Conservation (phyloP, 2,329 filamentous ascomycete genomes). For the Apiospora malaysiana region DNA sequence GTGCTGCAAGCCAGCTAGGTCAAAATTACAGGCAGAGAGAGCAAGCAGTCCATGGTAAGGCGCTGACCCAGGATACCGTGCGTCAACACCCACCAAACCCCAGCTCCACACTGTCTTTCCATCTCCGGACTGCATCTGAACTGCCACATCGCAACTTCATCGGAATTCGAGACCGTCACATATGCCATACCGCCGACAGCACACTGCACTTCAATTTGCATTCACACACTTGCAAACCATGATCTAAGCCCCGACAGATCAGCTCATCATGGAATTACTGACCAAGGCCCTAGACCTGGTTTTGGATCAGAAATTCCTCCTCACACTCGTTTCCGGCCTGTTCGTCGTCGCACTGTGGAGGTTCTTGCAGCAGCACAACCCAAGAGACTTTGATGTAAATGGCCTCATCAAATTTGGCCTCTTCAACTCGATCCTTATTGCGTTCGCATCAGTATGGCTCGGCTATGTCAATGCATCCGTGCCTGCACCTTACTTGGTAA, state of each 20-base stretch:
- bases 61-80: background rate
- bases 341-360: background rate
- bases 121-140: background rate
- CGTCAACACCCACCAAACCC: background rate
- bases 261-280: background rate
- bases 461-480: constrained; percentile 46
- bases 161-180: background rate
- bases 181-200: background rate
- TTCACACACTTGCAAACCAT: background rate
- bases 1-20: background rate
- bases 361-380: background rate
- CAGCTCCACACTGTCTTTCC: background rate
- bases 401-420: background rate
- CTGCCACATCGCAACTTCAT: constrained; percentile 18
- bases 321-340: background rate
- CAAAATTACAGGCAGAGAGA: no score
- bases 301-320: constrained; percentile 14
- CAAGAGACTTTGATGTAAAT: background rate
- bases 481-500: constrained; percentile 61
- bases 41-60: no score
- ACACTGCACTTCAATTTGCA: background rate
- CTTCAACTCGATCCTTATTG: background rate
- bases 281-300: background rate
- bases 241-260: background rate
- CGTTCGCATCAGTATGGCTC: constrained; percentile 44